These are phyloP conservation scores for Penicillium sp. DNA, from an alignment of 2,329 filamentous ascomycete species.

Conservation along the genomic window DNA sequence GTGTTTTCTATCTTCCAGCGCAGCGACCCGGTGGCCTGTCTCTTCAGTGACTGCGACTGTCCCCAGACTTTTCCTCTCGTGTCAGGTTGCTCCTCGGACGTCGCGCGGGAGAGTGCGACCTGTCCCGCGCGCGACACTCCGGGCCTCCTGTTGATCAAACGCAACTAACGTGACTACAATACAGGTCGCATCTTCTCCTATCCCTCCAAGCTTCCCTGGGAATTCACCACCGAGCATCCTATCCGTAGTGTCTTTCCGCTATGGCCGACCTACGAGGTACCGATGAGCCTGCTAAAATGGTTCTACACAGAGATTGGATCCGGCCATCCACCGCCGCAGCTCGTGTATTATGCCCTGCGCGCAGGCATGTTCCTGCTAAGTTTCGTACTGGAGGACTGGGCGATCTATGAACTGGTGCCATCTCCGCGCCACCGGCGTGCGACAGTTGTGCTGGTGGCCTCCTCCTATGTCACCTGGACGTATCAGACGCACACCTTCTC, in stretches of 20 bases:
- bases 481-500: constrained; percentile 98
- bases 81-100: no score
- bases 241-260: constrained; percentile 95
- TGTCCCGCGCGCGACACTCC: no score
- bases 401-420: constrained; percentile 83
- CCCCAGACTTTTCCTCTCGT: no score
- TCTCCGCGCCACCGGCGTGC: constrained; percentile 67
- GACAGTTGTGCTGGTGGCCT: constrained; percentile 81
- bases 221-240: constrained; percentile 83
- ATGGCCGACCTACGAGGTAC: constrained; percentile 92
- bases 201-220: constrained; percentile 87
- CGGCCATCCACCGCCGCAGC: constrained; percentile 70
- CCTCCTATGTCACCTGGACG: constrained; percentile 98
- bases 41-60: no score
- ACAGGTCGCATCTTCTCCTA: constrained; percentile 92
- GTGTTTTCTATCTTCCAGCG: not conserved
- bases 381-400: constrained; percentile 98
- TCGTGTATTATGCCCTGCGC: constrained; percentile 85
- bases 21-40: no score
- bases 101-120: no score
- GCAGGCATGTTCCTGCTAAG: constrained; percentile 90
- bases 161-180: not conserved
- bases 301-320: constrained; percentile 81
- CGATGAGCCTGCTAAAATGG: constrained; percentile 90
- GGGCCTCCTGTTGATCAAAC: no score